Conservation (phyloP, 768 basidiomycete genomes). For the Macrocybe gigantea region DNA sequence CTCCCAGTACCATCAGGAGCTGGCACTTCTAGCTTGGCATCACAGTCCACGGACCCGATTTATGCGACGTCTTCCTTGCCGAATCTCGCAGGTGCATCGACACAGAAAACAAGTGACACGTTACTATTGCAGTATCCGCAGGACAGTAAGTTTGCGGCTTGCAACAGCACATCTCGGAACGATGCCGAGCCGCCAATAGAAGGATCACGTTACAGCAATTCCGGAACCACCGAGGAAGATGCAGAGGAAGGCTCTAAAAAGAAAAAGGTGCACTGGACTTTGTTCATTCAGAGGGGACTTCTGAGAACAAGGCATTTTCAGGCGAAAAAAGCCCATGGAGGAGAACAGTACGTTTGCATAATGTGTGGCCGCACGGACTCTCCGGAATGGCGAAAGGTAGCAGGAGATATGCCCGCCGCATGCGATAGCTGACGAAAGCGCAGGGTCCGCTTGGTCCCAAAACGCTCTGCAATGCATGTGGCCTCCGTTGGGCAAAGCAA, state of each 20-base stretch:
- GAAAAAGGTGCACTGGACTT: slow-evolving; percentile 46
- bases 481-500: slow-evolving; percentile 87
- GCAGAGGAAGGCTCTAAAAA: slow-evolving; percentile 49
- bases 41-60: slow-evolving; percentile 21
- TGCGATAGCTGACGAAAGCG: background rate
- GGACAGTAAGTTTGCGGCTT: background rate
- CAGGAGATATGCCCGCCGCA: slow-evolving; percentile 6
- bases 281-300: background rate
- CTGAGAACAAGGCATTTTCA: slow-evolving; percentile 8
- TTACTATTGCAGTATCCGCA: background rate
- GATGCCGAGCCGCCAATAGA: background rate
- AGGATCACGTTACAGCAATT: no score
- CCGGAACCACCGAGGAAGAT: slow-evolving; percentile 31
- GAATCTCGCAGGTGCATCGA: background rate
- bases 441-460: slow-evolving; percentile 93
- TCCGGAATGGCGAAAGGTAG: slow-evolving; percentile 93
- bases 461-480: slow-evolving; percentile 97
- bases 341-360: slow-evolving; percentile 80
- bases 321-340: slow-evolving; percentile 41
- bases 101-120: background rate
- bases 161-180: no score
- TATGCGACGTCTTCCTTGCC: slow-evolving; percentile 30
- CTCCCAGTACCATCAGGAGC: slow-evolving; percentile 11
- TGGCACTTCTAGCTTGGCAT: slow-evolving; percentile 12
- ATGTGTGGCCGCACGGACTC: slow-evolving; percentile 94